These are phyloP conservation scores for Ogataea philodendri DNA, from an alignment of 805 yeast species.

Conservation along the genomic window DNA sequence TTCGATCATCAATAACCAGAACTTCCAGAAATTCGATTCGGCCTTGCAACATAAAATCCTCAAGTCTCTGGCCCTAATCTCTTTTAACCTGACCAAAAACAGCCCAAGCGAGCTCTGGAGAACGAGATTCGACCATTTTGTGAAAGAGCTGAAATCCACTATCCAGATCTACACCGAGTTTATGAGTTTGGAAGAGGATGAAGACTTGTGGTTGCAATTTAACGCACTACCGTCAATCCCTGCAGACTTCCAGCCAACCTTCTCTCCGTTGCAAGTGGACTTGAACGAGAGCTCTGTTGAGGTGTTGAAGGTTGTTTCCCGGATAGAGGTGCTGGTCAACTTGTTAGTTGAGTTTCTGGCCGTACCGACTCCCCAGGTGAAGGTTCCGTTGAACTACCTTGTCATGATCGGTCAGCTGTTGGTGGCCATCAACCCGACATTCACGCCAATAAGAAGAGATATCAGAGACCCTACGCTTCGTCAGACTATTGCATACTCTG, in stretches of 20 bases:
- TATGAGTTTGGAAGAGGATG: constrained; percentile 56
- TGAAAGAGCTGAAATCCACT: constrained; percentile 55
- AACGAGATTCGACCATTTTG: constrained; percentile 43
- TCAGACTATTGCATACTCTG: constrained; percentile 41
- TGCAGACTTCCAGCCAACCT: constrained; percentile 30
- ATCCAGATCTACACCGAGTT: constrained; percentile 57
- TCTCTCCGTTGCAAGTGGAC: constrained; percentile 56
- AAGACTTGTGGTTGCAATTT: constrained; percentile 42
- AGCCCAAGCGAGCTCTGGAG: constrained; percentile 48
- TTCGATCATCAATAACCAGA: constrained; percentile 34
- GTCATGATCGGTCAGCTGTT: constrained; percentile 52
- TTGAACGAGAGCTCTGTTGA: constrained; percentile 50
- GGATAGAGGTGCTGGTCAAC: constrained; percentile 47
- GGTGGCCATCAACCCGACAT: constrained; percentile 52
- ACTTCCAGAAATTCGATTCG: constrained; percentile 39
- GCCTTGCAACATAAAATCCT: constrained; percentile 42
- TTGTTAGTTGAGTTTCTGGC: constrained; percentile 46
- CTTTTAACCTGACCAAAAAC: constrained; percentile 53
- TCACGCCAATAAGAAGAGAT: constrained; percentile 55
- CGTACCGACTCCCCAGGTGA: constrained; percentile 50
- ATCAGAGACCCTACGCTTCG: constrained; percentile 54
- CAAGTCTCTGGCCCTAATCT: constrained; percentile 50
- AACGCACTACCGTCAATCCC: constrained; percentile 40
- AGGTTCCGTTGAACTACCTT: constrained; percentile 60
- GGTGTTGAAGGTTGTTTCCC: constrained; percentile 48